phyloP scores from a whole-genome alignment of 257 asterid species.

The Solanum virginianum region DNA sequence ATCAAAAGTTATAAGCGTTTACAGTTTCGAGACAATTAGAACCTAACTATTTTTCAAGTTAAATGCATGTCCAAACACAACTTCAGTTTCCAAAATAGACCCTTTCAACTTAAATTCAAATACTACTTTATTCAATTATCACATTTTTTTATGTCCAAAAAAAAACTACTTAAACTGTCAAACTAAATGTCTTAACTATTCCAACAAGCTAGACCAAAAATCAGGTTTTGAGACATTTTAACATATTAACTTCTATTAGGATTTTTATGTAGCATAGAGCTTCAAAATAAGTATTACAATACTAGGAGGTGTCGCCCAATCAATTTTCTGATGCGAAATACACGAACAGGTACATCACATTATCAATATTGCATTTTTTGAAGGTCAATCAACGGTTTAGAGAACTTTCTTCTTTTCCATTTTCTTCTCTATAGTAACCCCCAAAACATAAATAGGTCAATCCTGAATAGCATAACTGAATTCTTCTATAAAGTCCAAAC shows the following conservation, averaged over 20 bases:
- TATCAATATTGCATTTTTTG: not conserved
- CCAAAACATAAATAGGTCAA: no score
- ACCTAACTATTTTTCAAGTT: not conserved
- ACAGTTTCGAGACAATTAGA: no score
- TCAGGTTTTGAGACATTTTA: not conserved
- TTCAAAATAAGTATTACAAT: not conserved
- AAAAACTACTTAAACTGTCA: not conserved
- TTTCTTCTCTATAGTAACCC: not conserved
- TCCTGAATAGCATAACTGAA: no score
- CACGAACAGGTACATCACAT: not conserved
- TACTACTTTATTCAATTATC: not conserved
- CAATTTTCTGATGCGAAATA: not conserved
- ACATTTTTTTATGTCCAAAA: not conserved
- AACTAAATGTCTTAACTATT: not conserved
- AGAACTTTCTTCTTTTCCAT: not conserved
- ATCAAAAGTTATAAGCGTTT: no score
- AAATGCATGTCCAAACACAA: not conserved
- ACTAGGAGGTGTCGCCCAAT: not conserved
- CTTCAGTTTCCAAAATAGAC: not conserved
- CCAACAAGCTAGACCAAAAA: not conserved
- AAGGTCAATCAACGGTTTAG: not conserved
- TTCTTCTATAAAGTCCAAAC: no score
- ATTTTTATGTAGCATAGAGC: not conserved
- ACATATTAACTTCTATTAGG: not conserved
- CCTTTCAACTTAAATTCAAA: not conserved